Evolutionary conservation across 257 asterid species (phyloP).

Genomic region (Ehretia macrophylla): DNA sequence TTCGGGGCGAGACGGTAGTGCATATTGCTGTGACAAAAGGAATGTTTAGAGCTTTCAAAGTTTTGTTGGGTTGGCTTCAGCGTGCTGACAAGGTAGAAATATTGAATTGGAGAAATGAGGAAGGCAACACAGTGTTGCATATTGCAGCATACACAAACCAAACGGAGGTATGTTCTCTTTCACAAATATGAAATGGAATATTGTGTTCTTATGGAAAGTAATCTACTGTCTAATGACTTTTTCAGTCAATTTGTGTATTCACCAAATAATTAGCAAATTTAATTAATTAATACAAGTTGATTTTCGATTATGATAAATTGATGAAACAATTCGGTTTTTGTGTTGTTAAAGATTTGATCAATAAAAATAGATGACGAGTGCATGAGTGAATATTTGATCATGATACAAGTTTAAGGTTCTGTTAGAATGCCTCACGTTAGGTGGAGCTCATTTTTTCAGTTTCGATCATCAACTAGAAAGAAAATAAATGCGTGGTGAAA

Average conservation of each 20-base stretch:
- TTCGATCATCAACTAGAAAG: too few relatives aligned
- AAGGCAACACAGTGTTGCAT: conserved; percentile 14
- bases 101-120: conserved; percentile 11
- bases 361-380: too few relatives aligned
- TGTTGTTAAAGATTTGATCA: neutral
- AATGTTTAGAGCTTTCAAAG: conserved; percentile 9
- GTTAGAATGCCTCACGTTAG: too few relatives aligned
- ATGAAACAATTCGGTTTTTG: neutral
- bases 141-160: conserved; percentile 16
- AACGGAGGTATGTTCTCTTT: conserved; percentile 5
- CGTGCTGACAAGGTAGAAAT: neutral
- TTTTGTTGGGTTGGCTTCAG: conserved; percentile 20
- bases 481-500: too few relatives aligned
- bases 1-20: conserved; percentile 9
- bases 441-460: too few relatives aligned
- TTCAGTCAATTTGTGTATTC: too few relatives aligned
- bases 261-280: too few relatives aligned
- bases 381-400: neutral
- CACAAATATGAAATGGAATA: neutral
- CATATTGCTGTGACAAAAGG: conserved; percentile 18
- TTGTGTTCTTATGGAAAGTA: too few relatives aligned
- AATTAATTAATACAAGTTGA: too few relatives aligned
- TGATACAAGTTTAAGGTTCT: too few relatives aligned
- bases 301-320: neutral
- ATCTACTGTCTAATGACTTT: too few relatives aligned